Evolutionary conservation across 2,329 filamentous ascomycete genomes (phyloP).

Genomic region (Diaporthe australafricana): DNA sequence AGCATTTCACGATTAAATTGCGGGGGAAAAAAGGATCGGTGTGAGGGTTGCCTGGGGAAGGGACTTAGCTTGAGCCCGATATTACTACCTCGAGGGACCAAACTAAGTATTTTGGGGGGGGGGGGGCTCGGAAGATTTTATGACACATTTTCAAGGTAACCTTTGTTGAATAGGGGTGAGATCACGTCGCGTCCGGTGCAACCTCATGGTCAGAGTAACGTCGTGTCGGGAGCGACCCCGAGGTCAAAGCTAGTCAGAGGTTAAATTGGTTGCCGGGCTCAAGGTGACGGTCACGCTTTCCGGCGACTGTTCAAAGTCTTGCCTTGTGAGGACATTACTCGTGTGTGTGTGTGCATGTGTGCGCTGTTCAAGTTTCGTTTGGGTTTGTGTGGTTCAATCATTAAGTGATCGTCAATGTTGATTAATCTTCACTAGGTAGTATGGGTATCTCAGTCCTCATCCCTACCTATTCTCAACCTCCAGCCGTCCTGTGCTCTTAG

Average conservation of each 20-base stretch:
- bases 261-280: slow-evolving; percentile 8
- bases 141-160: background rate
- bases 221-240: slow-evolving; percentile 16
- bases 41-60: background rate
- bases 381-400: background rate
- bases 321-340: slow-evolving; percentile 3
- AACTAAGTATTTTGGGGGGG: slow-evolving; percentile 10
- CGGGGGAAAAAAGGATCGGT: background rate
- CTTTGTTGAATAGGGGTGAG: background rate
- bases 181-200: background rate
- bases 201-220: background rate
- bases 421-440: background rate
- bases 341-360: no score
- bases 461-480: no score
- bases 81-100: background rate
- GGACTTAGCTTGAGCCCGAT: background rate
- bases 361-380: background rate
- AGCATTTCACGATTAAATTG: background rate
- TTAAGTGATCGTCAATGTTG: background rate
- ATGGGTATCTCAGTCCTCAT: background rate
- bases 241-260: slow-evolving; percentile 13
- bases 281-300: background rate
- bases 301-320: background rate
- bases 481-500: background rate
- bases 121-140: background rate